Evolutionary conservation across 2,329 filamentous ascomycete genomes (phyloP), one percentile per base, ranked within the genome.

Genomic region (Xylariales sp.): DNA sequence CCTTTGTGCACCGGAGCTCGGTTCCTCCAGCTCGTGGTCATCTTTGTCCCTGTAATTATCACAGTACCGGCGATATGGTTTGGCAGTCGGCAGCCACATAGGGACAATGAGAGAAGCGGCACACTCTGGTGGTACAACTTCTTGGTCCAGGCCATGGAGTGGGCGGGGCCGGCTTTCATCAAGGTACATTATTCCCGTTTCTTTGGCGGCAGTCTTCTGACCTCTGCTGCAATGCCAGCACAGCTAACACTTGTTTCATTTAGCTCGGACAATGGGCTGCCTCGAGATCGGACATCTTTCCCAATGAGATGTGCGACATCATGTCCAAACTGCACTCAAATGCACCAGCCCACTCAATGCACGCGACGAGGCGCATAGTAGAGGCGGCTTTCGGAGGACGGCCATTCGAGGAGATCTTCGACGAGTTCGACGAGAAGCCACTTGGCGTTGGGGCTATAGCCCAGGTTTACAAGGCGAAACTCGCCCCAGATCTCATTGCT

Each of bases 191-290:
- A 7, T 16, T 30, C 7, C 15, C 8, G 8, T 15, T 11, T 30
- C 12, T 16, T 11, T 30, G 11, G 14, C 16, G 6, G 16, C 15
- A 16, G 6, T n/a, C n/a, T n/a, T n/a, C n/a, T n/a, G n/a, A n/a
- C n/a, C n/a, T n/a, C n/a, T n/a, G n/a, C 7, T n/a, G 17, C 6
- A 18, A 8, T 11, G 10, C 5, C 5, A 17, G 4, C 8, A 29
- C 11, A 19, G 38, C 49, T 58, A 23, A 58, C 38, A n/a, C 25
- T 13, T 7, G 14, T 15, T 15, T 21, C 40, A 7, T 25, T 40
- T 51, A 90, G 81, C 78, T 98, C 38, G 93, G 93, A 13, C 93
- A 98, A 81, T 98, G 93, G 93, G 93, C 93, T 14, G 93, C 93
- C 4, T 97, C 93, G 5, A 77, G 93, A 57, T 87, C 90, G 29